phyloP scores from a whole-genome alignment of 495 filamentous ascomycete genomes.

The Hypomontagnella monticulosa region DNA sequence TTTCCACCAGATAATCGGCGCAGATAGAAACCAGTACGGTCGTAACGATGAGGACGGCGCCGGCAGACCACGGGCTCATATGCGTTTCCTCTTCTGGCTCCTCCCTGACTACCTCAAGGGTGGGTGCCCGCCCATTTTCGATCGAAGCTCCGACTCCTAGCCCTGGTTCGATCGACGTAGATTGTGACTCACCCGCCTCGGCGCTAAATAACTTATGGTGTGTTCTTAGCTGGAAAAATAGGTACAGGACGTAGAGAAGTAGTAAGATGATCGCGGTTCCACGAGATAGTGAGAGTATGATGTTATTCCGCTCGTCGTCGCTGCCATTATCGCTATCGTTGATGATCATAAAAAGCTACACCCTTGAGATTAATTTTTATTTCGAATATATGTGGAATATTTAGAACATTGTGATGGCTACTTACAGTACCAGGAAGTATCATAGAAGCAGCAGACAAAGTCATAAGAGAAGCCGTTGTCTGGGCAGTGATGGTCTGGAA shows the following conservation, averaged over 20 bases:
- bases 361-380: slow-evolving; percentile 16
- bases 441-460: slow-evolving; percentile 86
- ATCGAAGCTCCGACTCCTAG: slow-evolving; percentile 44
- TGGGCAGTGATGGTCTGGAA: slow-evolving; percentile 92
- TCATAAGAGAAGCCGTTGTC: slow-evolving; percentile 96
- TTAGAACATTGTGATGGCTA: slow-evolving; percentile 35
- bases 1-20: slow-evolving; percentile 92
- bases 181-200: slow-evolving; percentile 50
- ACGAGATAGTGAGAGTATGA: slow-evolving; percentile 85
- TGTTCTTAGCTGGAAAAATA: slow-evolving; percentile 87
- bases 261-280: slow-evolving; percentile 92
- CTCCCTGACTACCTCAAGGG: slow-evolving; percentile 51
- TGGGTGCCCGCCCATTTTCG: slow-evolving; percentile 18
- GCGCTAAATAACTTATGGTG: slow-evolving; percentile 85
- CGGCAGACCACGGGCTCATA: slow-evolving; percentile 77
- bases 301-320: slow-evolving; percentile 59
- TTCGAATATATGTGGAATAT: background rate
- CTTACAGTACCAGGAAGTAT: slow-evolving; percentile 91
- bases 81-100: slow-evolving; percentile 63
- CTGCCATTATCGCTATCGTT: slow-evolving; percentile 42
- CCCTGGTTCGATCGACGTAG: slow-evolving; percentile 33
- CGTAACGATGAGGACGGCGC: slow-evolving; percentile 73
- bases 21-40: slow-evolving; percentile 89
- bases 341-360: slow-evolving; percentile 58
- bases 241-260: slow-evolving; percentile 87